Evolutionary conservation across 1,284 basidiomycete genomes (phyloP).

Genomic region (Naganishia cerealis): DNA sequence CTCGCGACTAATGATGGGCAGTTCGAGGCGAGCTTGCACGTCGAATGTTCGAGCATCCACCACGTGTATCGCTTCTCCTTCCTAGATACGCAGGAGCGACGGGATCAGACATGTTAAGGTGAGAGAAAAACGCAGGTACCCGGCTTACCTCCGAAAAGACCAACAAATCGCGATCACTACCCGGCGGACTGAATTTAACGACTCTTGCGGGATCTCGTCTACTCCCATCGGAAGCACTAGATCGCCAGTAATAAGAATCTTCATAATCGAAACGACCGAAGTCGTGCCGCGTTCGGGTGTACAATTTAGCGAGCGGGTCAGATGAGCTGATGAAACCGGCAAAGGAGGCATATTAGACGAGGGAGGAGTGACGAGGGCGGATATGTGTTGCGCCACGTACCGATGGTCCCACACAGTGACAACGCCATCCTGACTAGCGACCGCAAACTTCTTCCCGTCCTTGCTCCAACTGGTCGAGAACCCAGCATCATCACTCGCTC

Average conservation of each 20-base stretch:
- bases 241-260: conserved; percentile 26
- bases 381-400: conserved; percentile 13
- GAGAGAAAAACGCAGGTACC: too few relatives aligned
- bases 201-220: conserved; percentile 50
- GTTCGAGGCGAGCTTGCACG: conserved; percentile 49
- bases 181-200: conserved; percentile 54
- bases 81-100: conserved; percentile 36
- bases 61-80: conserved; percentile 52
- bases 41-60: conserved; percentile 53
- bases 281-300: conserved; percentile 36
- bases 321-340: conserved; percentile 38
- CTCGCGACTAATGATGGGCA: conserved; percentile 40
- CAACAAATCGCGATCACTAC: conserved; percentile 49
- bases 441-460: conserved; percentile 54
- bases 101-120: not conserved
- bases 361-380: too few relatives aligned
- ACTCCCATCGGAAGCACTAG: conserved; percentile 15
- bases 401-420: conserved; percentile 55
- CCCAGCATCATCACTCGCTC: conserved; percentile 50
- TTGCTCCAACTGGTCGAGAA: conserved; percentile 53
- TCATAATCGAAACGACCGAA: conserved; percentile 25
- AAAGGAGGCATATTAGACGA: not conserved
- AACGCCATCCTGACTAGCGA: conserved; percentile 53
- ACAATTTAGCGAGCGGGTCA: conserved; percentile 49
- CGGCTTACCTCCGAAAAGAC: conserved; percentile 50